Base-by-base conservation (phyloP, 805 yeast genomes). In the Saccharomycopsis synnaedendra region DNA sequence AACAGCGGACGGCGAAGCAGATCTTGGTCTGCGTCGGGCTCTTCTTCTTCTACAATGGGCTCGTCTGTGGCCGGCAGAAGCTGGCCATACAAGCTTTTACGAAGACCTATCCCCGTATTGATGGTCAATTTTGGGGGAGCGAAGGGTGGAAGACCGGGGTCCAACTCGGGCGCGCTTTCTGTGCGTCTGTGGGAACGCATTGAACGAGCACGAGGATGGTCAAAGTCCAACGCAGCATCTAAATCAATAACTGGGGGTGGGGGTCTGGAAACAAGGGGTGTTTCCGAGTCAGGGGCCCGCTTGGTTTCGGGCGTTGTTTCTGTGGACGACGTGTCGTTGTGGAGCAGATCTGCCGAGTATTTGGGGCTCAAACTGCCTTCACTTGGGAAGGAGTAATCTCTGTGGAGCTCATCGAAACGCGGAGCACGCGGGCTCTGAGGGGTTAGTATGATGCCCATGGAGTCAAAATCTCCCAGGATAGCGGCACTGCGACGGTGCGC, bases 401-500 rank as follows among this genome's bases (percentile, higher is more conserved):
- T 46, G 32, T 46, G 42, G 27, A 19, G 30, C 38, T 11, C 11
- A 7, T 32, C 35, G 42, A 47, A 50, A 4, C 43, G 31, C 6
- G 39, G 7, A n/a, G 28, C 45, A 4, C 29, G 27, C 5, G 53
- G 53, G 29, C 49, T 44, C 6, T 48, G 42, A 40, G 41, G 32
- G 10, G 41, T 8, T 10, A 46, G 46, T 5, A 51, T 46, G 28
- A 59, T 60, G 40, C 61, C 62, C 43, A 65, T 55, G 47, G 65
- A 65, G 56, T 84, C 93, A 59, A 85, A 83, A 60, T 87, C 95
- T 3, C 93, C 93, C 5, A 93, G 83, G 5, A 87, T 81, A 0
- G 95, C 95, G 28, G 90, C 88, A 0, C 95, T 86, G 45, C 96
- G 68, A 57, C 85, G 76, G 58, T 87, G 96, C 41, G 85, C 75